These are phyloP conservation scores for Senna siamea DNA, from an alignment of 306 rosid genomes.

Conservation along the genomic window DNA sequence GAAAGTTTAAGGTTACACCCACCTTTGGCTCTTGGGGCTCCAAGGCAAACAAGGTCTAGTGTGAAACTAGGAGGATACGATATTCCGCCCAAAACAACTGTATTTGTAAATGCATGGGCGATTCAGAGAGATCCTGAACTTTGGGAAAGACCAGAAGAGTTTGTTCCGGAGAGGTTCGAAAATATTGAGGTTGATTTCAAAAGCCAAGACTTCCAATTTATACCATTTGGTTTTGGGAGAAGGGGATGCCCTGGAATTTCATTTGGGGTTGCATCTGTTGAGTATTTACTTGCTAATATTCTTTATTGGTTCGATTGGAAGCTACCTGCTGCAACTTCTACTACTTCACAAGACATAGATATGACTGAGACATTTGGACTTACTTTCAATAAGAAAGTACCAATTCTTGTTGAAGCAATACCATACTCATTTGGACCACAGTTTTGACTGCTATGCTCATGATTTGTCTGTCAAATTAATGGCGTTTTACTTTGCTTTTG, in stretches of 20 bases:
- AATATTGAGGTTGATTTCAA: slow-evolving; percentile 1
- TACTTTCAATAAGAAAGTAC: slow-evolving; percentile 37
- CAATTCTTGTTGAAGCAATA: slow-evolving; percentile 41
- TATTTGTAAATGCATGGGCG: slow-evolving; percentile 33
- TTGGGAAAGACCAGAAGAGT: slow-evolving; percentile 27
- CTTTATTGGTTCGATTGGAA: slow-evolving; percentile 50
- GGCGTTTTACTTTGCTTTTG: neutral
- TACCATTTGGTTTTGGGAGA: slow-evolving; percentile 31
- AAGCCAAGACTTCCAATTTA: neutral
- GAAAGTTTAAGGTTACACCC: slow-evolving; percentile 41
- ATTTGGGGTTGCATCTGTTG: slow-evolving; percentile 14
- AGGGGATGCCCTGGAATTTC: slow-evolving; percentile 31
- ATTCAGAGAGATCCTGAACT: slow-evolving; percentile 24
- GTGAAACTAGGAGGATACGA: slow-evolving; percentile 16
- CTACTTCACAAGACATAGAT: slow-evolving; percentile 15
- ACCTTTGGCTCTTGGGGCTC: slow-evolving; percentile 41
- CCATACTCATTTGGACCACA: neutral
- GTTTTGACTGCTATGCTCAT: neutral
- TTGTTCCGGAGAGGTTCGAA: slow-evolving; percentile 31
- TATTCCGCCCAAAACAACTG: slow-evolving; percentile 29
- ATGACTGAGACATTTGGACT: slow-evolving; percentile 38
- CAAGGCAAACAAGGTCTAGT: slow-evolving; percentile 28
- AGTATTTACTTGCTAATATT: slow-evolving; percentile 29
- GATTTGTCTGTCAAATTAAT: neutral
- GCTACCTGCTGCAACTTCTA: neutral